Percentiles rank a stretch among this genome's conserved stretches.
phyloP scores from a whole-genome alignment of 2,329 filamentous ascomycete species.

The Helicocarpus griseus region DNA sequence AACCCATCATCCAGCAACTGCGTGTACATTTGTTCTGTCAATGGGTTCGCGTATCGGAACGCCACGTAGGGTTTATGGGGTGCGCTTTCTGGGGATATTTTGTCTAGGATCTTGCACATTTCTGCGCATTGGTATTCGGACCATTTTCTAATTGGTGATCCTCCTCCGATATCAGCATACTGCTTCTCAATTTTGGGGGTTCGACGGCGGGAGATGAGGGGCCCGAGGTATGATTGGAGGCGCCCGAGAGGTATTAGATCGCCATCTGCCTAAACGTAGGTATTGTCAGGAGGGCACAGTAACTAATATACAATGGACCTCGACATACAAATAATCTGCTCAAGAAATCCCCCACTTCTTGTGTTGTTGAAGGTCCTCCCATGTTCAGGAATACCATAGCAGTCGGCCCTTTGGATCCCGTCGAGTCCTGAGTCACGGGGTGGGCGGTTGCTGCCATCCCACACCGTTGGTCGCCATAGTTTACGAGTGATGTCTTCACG shows the following conservation, averaged over 20 bases:
- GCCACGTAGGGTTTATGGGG: slow-evolving; percentile 97
- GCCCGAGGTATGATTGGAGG: slow-evolving; percentile 81
- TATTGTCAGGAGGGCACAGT: slow-evolving; percentile 6
- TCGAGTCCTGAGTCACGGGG: slow-evolving; percentile 69
- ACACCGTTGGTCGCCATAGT: slow-evolving; percentile 18
- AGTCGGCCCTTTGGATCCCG: slow-evolving; percentile 67
- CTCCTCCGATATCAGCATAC: slow-evolving; percentile 88
- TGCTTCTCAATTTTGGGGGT: slow-evolving; percentile 97
- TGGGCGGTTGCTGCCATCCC: slow-evolving; percentile 54
- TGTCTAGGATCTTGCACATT: slow-evolving; percentile 96
- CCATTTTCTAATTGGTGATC: slow-evolving; percentile 98
- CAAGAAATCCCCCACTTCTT: slow-evolving; percentile 82
- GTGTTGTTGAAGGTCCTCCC: slow-evolving; percentile 83
- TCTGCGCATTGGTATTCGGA: slow-evolving; percentile 86
- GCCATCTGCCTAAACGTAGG: slow-evolving; percentile 59
- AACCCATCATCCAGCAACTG: slow-evolving; percentile 80
- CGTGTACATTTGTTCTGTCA: slow-evolving; percentile 91
- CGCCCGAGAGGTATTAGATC: slow-evolving; percentile 94
- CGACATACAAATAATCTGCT: slow-evolving; percentile 75
- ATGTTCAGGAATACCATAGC: slow-evolving; percentile 99
- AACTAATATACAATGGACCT: slow-evolving; percentile 1
- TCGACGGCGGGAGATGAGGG: slow-evolving; percentile 71
- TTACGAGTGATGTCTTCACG: slow-evolving; percentile 16
- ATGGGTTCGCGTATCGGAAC: slow-evolving; percentile 85
- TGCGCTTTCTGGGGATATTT: slow-evolving; percentile 81